Evolutionary conservation across 148 eudicot species (phyloP).

Genomic region (Rhododendron vialii): DNA sequence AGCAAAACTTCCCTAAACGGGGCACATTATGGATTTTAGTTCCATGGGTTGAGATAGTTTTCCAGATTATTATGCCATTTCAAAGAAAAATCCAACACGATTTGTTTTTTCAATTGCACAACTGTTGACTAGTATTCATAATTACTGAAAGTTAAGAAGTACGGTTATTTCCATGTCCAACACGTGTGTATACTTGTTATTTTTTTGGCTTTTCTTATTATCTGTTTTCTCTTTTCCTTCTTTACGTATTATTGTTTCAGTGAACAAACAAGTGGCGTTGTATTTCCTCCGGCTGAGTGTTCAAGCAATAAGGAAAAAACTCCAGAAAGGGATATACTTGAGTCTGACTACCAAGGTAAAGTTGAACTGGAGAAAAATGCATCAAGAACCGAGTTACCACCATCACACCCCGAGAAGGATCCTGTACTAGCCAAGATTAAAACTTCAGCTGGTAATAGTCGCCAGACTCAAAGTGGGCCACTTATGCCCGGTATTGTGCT

Average conservation of each 20-base stretch:
- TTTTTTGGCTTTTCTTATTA: not conserved
- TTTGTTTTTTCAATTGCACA: not conserved
- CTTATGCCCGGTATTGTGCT: conserved; percentile 67
- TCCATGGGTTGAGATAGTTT: not conserved
- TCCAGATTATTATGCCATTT: not conserved
- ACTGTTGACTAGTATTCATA: not conserved
- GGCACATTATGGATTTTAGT: not conserved
- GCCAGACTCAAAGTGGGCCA: conserved; percentile 85
- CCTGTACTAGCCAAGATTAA: conserved; percentile 38
- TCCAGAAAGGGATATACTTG: conserved; percentile 33
- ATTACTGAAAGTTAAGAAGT: not conserved
- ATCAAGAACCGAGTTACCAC: conserved; percentile 37
- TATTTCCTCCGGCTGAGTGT: conserved; percentile 24
- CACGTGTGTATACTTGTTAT: not conserved
- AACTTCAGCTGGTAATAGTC: conserved; percentile 40
- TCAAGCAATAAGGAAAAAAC: conserved; percentile 33
- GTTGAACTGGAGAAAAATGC: conserved; percentile 34
- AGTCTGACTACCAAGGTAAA: conserved; percentile 35
- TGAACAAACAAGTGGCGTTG: conserved; percentile 34
- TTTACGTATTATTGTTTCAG: conserved; percentile 31
- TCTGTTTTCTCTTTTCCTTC: not conserved
- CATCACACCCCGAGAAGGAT: conserved; percentile 44
- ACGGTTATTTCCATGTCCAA: not conserved
- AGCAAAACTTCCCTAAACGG: not conserved
- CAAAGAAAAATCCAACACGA: too few species aligned